A percentile compares a stretch with the other conserved stretches of the same genome.
phyloP scores from a whole-genome alignment of 306 rosid species.

The Rosa multiflora region DNA sequence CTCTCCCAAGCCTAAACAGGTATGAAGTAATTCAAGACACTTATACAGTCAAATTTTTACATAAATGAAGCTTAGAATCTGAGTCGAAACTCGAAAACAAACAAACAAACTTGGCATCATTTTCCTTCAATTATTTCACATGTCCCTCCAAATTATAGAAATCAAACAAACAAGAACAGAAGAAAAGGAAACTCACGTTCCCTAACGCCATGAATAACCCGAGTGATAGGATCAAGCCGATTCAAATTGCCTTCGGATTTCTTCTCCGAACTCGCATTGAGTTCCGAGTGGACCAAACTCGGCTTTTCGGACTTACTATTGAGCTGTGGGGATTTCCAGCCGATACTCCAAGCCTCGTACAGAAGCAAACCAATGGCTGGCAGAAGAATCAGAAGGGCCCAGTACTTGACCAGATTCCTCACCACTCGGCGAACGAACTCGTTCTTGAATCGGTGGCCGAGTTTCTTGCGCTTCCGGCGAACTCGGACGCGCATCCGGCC shows the following conservation, averaged over 20 bases:
- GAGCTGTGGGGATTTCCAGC: slow-evolving; percentile 27
- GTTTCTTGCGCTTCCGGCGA: slow-evolving; percentile 75
- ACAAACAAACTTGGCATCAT: no score
- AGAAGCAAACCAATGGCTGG: slow-evolving; percentile 57
- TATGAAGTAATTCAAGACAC: no score
- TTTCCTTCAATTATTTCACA: not conserved
- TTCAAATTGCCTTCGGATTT: slow-evolving; percentile 59
- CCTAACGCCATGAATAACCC: slow-evolving; percentile 67
- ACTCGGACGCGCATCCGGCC: slow-evolving; percentile 71
- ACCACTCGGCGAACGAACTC: slow-evolving; percentile 40
- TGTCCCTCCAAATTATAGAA: not conserved
- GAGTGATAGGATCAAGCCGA: slow-evolving; percentile 72
- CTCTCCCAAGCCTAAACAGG: no score
- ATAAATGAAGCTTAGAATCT: no score
- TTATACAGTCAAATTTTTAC: no score
- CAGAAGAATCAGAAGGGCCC: slow-evolving; percentile 62
- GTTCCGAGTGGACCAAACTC: not conserved
- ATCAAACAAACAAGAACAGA: not conserved
- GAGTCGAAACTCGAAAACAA: no score
- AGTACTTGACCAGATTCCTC: slow-evolving; percentile 51
- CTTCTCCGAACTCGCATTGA: slow-evolving; percentile 25
- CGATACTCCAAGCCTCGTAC: slow-evolving; percentile 58
- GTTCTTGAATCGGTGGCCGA: slow-evolving; percentile 36
- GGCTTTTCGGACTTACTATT: slow-evolving; percentile 1
- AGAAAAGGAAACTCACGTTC: slow-evolving; percentile 55